Base-by-base conservation (phyloP, 805 yeast species). In the Ascoidea rubescens region DNA sequence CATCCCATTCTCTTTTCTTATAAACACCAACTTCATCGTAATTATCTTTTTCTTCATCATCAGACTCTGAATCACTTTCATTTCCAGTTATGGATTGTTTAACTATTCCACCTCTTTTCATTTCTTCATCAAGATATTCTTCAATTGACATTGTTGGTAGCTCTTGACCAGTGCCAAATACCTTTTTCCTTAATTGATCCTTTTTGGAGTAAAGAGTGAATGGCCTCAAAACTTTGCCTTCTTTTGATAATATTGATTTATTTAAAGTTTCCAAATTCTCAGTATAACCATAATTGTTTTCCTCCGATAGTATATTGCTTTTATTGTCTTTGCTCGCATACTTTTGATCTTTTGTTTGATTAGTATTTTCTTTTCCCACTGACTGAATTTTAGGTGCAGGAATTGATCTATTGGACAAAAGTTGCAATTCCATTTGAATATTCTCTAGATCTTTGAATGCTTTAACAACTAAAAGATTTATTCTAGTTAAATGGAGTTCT, bases 81-180 rank as follows among this genome's bases (percentile, higher is more conserved):
- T 60, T 70, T 1, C 70, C 70, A 48, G 62, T 55, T 17, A 66
- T 59, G 7, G 52, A 52, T 28, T 51, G 52, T 33, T 64, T 70
- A 45, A 78, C 71, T 73, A 90, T 84, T 52, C 91, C 90, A 1
- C 96, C 96, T 59, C 85, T 81, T 17, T 81, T 80, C 56, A 86
- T 71, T 63, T 93, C 99, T 58, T 87, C 80, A 49, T 89, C 95
- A 51, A 93, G 70, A 55, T 85, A 82, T 59, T 93, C 97, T 57
- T 93, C 99, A 0, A 93, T 89, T 0, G 96, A 72, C 93, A 93
- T 87, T 0, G 97, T 87, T 2, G 99, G 99, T 32, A 91, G 72
- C 31, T 75, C 80, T 66, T 93, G 97, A 0, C 97, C 99, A 2
- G 95, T 87, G 1, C 97, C 96, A 58, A 78, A 80, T 0, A 90